phyloP scores from a whole-genome alignment of 1,284 basidiomycete species.

The Ustilago xerochloae region DNA sequence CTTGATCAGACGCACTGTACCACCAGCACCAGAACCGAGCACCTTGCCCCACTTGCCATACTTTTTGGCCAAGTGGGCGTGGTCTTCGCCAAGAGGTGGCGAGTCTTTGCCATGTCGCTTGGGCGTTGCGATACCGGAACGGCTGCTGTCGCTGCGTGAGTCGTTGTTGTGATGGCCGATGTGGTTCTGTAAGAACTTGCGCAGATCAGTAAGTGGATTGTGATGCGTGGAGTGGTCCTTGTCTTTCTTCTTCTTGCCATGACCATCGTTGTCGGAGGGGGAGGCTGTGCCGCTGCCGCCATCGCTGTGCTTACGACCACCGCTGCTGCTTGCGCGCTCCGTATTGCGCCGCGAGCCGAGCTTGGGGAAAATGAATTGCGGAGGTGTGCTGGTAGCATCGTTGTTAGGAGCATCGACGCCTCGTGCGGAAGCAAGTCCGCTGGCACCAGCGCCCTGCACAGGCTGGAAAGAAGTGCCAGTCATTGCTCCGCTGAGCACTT shows the following conservation, averaged over 20 bases:
- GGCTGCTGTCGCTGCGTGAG: constrained; percentile 43
- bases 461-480: constrained; percentile 40
- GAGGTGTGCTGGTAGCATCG: constrained; percentile 46
- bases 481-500: constrained; percentile 44
- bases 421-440: constrained; percentile 54
- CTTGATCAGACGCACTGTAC: constrained; percentile 96
- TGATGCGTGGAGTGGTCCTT: constrained; percentile 46
- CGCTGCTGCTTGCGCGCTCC: constrained; percentile 20
- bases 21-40: constrained; percentile 94
- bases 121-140: constrained; percentile 52
- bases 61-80: constrained; percentile 94
- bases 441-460: constrained; percentile 52
- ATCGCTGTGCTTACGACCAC: constrained; percentile 22
- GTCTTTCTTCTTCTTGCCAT: constrained; percentile 56
- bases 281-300: constrained; percentile 38
- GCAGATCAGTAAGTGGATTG: constrained; percentile 57
- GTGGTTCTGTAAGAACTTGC: constrained; percentile 62
- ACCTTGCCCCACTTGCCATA: constrained; percentile 99
- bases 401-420: constrained; percentile 43
- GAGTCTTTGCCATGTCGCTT: constrained; percentile 64
- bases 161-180: constrained; percentile 63
- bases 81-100: constrained; percentile 70
- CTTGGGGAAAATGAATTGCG: constrained; percentile 65
- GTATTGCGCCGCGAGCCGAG: constrained; percentile 53
- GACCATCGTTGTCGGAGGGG: constrained; percentile 35